phyloP scores from a whole-genome alignment of 352 stramenopile genomes.

The Paralagenidium karlingii region DNA sequence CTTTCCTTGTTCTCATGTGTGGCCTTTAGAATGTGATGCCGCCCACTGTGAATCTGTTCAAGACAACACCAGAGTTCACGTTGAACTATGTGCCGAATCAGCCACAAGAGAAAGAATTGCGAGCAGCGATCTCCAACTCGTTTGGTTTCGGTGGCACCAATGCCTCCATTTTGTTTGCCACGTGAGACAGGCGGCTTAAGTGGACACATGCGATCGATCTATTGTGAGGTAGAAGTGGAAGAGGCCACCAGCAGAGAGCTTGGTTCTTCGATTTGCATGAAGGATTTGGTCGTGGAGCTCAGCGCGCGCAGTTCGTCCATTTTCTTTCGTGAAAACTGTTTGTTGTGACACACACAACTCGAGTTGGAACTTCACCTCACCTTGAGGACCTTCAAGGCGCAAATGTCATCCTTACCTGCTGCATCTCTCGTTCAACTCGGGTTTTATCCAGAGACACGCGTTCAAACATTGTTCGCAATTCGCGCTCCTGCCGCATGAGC shows the following conservation, averaged over 20 bases:
- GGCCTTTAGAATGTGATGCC: slow-evolving; percentile 76
- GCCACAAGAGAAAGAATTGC: slow-evolving; percentile 57
- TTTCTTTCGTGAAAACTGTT: too few species aligned
- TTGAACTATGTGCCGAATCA: slow-evolving; percentile 73
- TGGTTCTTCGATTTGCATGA: too few species aligned
- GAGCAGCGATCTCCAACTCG: slow-evolving; percentile 88
- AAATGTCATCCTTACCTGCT: too few species aligned
- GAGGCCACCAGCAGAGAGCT: too few species aligned
- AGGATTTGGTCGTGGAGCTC: too few species aligned
- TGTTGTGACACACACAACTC: too few species aligned
- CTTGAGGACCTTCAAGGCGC: too few species aligned
- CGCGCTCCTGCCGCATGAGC: not conserved
- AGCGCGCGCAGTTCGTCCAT: too few species aligned
- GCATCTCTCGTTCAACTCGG: not conserved
- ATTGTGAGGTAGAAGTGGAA: too few species aligned
- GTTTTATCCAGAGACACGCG: not conserved
- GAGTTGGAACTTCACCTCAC: too few species aligned
- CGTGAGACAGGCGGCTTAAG: too few species aligned
- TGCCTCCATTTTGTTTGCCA: slow-evolving; percentile 68
- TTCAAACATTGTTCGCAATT: not conserved
- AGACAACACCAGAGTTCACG: slow-evolving; percentile 64
- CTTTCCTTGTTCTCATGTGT: not conserved
- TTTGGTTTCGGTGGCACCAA: slow-evolving; percentile 98
- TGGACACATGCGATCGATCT: too few species aligned
- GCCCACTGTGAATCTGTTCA: slow-evolving; percentile 88